Base-by-base conservation (phyloP, 768 basidiomycete species). In the Russula sp. region DNA sequence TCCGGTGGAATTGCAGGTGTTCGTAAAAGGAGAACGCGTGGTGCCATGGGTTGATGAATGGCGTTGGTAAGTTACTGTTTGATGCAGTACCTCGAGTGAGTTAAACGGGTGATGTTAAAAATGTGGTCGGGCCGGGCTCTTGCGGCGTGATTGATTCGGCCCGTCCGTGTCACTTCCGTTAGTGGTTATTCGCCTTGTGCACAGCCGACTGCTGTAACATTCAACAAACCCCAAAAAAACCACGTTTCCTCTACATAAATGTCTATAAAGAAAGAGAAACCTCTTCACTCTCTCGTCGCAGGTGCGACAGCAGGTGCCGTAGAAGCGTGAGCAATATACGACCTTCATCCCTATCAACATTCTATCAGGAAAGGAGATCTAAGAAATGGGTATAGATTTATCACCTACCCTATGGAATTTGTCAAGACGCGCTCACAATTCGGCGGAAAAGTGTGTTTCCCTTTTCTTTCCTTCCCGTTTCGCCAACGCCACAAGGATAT, bases 401-500 rank as follows among this genome's bases (percentile, higher is more conserved):
- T 89, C 67, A 95, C 91, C 22, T 96, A 93, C 69, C 92, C 93
- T 1, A 88, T 90, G 0, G 94, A 98, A 73, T 95, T 86, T 71
- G 87, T 96, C 57, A 98, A 98, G 77, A 98, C 96, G 18, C 84
- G 93, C 42, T 86, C 92, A 3, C 96, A 98, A 76, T 97, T 98
- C 68, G 84, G 89, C 49, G 90, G 89, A 38, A 83, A 89, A 81
- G 89, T 84, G 44, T 36, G 77, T 72, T 22, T 9, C 1, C 3
- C 2, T n/a, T 32, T 44, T 26, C 59, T 3, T 18, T 26, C n/a
- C n/a, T 36, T 36, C 36, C 11, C 46, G 2, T 56, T 24, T 20
- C 38, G 36, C 48, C 40, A 44, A 32, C 24, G 6, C 52, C 14
- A 51, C 24, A 20, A 6, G 2, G 55, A 56, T 11, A 56, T 11